A percentile compares a stretch with the other conserved stretches of the same genome.
phyloP scores from a whole-genome alignment of 345 rosid genomes.

The Tarenaya hassleriana region DNA sequence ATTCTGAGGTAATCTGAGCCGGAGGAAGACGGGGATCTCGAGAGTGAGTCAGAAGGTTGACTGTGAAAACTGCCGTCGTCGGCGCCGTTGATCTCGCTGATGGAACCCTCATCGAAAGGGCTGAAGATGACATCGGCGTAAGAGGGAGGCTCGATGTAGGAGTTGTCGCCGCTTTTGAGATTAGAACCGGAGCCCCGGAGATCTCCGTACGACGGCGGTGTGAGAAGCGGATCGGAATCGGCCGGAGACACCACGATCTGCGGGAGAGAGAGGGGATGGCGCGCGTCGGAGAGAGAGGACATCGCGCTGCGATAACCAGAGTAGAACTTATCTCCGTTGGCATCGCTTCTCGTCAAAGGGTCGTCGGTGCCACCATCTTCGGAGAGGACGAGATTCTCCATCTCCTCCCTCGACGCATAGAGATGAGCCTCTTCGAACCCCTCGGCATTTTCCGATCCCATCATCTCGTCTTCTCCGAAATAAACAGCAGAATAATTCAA shows the following conservation, averaged over 20 bases:
- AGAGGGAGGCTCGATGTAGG: slow-evolving; percentile 88
- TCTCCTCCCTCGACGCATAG: slow-evolving; percentile 52
- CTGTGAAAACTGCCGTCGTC: slow-evolving; percentile 39
- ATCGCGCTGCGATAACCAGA: slow-evolving; percentile 55
- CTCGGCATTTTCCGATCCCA: slow-evolving; percentile 71
- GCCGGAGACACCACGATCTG: slow-evolving; percentile 40
- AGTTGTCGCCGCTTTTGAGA: slow-evolving; percentile 28
- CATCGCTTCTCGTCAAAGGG: slow-evolving; percentile 16
- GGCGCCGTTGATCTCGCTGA: slow-evolving; percentile 48
- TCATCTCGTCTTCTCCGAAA: slow-evolving; percentile 46
- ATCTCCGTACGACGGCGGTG: slow-evolving; percentile 34
- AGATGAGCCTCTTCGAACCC: slow-evolving; percentile 48
- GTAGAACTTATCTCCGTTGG: slow-evolving; percentile 28
- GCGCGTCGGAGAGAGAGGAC: slow-evolving; percentile 49
- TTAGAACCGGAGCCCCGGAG: slow-evolving; percentile 29
- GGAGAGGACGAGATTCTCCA: slow-evolving; percentile 62
- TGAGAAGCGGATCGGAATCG: slow-evolving; percentile 72
- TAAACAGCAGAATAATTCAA: slow-evolving; percentile 27
- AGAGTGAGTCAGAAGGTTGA: slow-evolving; percentile 35
- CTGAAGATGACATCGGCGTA: slow-evolving; percentile 83
- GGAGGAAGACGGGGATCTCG: slow-evolving; percentile 55
- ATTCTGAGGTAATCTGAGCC: slow-evolving; percentile 55
- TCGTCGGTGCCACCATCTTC: slow-evolving; percentile 27
- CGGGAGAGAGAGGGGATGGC: slow-evolving; percentile 49
- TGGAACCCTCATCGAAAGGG: slow-evolving; percentile 56